Evolutionary conservation across 1,284 basidiomycete species (phyloP), one percentile per base, ranked within the genome.

Genomic region (Naganishia cerealis): DNA sequence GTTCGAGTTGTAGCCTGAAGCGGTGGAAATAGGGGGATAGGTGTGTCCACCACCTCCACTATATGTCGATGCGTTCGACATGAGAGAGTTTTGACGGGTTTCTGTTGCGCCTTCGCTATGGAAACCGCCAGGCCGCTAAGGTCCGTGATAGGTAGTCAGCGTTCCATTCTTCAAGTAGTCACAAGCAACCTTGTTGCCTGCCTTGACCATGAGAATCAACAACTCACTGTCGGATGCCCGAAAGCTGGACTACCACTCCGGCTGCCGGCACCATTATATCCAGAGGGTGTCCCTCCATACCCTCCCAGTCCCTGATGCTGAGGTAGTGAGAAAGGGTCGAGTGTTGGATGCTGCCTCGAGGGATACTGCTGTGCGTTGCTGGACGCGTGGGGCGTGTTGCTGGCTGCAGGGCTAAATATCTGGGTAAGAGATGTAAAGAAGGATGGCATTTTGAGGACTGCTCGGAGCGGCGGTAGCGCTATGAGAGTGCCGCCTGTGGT

Each of bases 381-480:
- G 21, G n/a, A 26, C 33, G 61, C 40, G 18, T 24, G 39, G 6
- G 61, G 38, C 40, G 50, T 24, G 38, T 42, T 53, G 26, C 33
- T 52, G 3, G 61, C 42, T 26, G 61, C 24, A 13, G 61, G 61
- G 61, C 61, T 63, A 38, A 63, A 63, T 63, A 63, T 63, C 50
- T 63, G 61, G 36, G 50, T 63, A 9, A 63, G 50, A 9, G 61
- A 63, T 7, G 50, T 63, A 38, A 63, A 53, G 50, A 63, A 63
- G 3, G 61, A 63, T 13, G 61, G 61, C 61, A 63, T 63, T 13
- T 54, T 53, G 61, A 40, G 38, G 33, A 29, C 26, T 3, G 29
- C 42, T 24, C 59, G n/a, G 13, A 24, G 33, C 26, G 42, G 40
- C 40, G 21, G 53, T 6, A 15, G 4, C 21, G 15, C 10, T 7